These are phyloP conservation scores for Cyberlindnera bimundalis DNA, from an alignment of 805 yeast genomes.

Conservation along the genomic window DNA sequence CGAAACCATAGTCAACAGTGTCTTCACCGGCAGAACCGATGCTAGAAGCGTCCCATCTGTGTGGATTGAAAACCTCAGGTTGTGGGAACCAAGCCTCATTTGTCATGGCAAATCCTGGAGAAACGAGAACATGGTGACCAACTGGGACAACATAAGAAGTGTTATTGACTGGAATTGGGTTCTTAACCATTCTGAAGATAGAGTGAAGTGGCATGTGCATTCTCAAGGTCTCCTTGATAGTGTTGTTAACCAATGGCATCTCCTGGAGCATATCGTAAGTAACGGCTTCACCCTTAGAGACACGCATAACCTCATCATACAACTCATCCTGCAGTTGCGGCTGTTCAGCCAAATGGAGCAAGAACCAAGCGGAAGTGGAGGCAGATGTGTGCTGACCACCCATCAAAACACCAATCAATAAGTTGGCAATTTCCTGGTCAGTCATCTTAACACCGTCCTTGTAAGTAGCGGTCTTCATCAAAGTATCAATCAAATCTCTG, in stretches of 20 bases:
- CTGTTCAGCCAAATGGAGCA: conserved; percentile 84
- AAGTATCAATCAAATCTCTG: conserved; percentile 85
- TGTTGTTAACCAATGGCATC: conserved; percentile 77
- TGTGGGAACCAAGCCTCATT: conserved; percentile 77
- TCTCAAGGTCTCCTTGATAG: conserved; percentile 90
- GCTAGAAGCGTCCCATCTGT: conserved; percentile 67
- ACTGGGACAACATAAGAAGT: conserved; percentile 78
- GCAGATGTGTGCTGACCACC: conserved; percentile 99
- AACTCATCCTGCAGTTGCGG: conserved; percentile 84
- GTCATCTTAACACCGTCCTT: conserved; percentile 94
- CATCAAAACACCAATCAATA: conserved; percentile 94
- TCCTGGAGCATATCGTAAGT: conserved; percentile 80
- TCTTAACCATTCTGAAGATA: conserved; percentile 84
- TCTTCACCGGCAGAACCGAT: conserved; percentile 35
- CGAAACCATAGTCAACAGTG: conserved; percentile 92
- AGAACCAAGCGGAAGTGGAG: conserved; percentile 91
- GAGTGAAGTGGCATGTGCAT: conserved; percentile 97
- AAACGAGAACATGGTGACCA: conserved; percentile 86
- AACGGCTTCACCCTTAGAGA: conserved; percentile 58
- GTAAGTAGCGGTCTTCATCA: conserved; percentile 78
- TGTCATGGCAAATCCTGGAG: conserved; percentile 89
- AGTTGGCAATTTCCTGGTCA: conserved; percentile 89
- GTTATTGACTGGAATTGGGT: conserved; percentile 75
- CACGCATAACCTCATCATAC: conserved; percentile 66
- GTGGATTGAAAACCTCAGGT: conserved; percentile 71